Conservation (phyloP, 371 early-diverging fungal genomes). For the Parasitella parasitica region DNA sequence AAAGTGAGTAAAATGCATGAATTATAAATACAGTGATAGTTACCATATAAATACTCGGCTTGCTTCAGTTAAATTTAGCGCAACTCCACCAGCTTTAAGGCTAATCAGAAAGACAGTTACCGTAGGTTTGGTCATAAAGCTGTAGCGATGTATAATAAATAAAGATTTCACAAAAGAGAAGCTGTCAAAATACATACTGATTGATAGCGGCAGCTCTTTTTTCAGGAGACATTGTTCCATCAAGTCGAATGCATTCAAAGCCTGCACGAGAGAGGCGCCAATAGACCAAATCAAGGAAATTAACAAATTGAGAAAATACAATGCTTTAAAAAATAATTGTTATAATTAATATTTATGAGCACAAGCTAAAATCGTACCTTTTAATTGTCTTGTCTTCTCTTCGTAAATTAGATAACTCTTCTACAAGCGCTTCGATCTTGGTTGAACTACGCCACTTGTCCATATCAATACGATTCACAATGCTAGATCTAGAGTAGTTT, state of each 20-base stretch:
- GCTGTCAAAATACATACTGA: constrained; percentile 21
- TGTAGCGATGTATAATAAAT: constrained; percentile 5
- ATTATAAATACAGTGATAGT: background rate
- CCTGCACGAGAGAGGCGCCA: constrained; percentile 96
- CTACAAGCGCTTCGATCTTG: constrained; percentile 92
- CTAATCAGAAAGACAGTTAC: constrained; percentile 90
- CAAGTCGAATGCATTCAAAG: constrained; percentile 88
- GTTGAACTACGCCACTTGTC: constrained; percentile 81
- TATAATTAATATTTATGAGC: background rate
- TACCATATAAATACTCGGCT: constrained; percentile 83
- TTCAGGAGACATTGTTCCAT: constrained; percentile 89
- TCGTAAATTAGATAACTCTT: constrained; percentile 81
- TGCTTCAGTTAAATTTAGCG: constrained; percentile 94
- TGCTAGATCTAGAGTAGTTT: constrained; percentile 68
- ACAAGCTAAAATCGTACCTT: constrained; percentile 31
- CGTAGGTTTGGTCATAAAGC: constrained; percentile 81
- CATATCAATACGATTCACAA: constrained; percentile 92
- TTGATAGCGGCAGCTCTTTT: constrained; percentile 82
- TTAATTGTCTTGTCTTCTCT: constrained; percentile 82
- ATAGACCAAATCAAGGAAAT: constrained; percentile 90
- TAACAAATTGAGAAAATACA: constrained; percentile 73
- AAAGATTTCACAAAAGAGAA: background rate
- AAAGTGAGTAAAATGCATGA: background rate
- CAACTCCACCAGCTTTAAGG: constrained; percentile 96
- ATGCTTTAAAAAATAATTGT: constrained; percentile 22